These are phyloP conservation scores for Fusarium brachygibbosum DNA, from an alignment of 2,329 filamentous ascomycete genomes.

Conservation along the genomic window DNA sequence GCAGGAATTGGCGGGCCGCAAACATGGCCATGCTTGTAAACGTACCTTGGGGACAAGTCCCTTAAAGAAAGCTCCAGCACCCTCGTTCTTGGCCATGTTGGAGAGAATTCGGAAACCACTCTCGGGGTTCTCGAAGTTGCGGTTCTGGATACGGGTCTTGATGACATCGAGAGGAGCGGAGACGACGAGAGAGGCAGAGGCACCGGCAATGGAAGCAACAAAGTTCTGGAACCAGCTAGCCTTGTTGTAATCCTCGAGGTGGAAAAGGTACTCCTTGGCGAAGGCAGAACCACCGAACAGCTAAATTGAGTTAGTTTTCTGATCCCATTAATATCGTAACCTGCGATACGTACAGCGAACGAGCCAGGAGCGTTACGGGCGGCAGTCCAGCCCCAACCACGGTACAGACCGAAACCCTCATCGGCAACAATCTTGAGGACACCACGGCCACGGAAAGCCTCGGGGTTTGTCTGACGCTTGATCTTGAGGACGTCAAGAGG, in stretches of 20 bases:
- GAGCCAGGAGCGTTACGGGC: conserved; percentile 96
- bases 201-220: conserved; percentile 93
- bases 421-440: conserved; percentile 90
- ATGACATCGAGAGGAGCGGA: conserved; percentile 97
- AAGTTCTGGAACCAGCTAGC: conserved; percentile 98
- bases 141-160: conserved; percentile 98
- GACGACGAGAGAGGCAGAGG: conserved; percentile 93
- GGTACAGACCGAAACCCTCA: conserved; percentile 95
- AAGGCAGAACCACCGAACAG: conserved; percentile 98
- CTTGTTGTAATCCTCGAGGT: conserved; percentile 93
- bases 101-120: conserved; percentile 90
- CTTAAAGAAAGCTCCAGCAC: conserved; percentile 93
- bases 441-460: conserved; percentile 95
- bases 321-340: not conserved
- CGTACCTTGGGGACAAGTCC: conserved; percentile 89
- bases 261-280: conserved; percentile 96
- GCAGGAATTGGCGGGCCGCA: conserved; percentile 1
- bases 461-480: conserved; percentile 99
- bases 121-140: conserved; percentile 98
- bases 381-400: conserved; percentile 97
- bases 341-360: conserved; percentile 79
- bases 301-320: conserved; percentile 59
- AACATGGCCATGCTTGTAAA: conserved; percentile 7
- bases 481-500: conserved; percentile 98
- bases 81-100: conserved; percentile 95